These are phyloP conservation scores for Apiospora saccharicola DNA, from an alignment of 2,329 filamentous ascomycete species.

Conservation along the genomic window DNA sequence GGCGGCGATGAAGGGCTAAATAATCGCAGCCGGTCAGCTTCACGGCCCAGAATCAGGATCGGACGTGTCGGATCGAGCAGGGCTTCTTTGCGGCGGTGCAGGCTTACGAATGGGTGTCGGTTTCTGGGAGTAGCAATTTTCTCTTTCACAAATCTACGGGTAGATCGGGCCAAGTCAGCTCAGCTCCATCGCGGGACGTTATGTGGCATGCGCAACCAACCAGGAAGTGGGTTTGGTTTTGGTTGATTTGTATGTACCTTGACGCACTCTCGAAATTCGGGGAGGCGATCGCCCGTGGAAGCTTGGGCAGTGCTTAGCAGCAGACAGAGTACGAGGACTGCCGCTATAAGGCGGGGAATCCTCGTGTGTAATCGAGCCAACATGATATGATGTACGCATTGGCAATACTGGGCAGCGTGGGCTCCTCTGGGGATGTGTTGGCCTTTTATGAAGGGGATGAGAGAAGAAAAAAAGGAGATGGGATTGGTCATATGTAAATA, in stretches of 20 bases:
- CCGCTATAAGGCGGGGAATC: conserved; percentile 25
- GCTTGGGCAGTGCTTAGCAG: conserved; percentile 62
- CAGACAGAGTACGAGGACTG: conserved; percentile 30
- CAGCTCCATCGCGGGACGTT: background rate
- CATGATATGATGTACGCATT: conserved; percentile 29
- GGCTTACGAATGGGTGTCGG: conserved; percentile 72
- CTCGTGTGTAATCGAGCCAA: conserved; percentile 24
- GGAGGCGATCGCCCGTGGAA: conserved; percentile 83
- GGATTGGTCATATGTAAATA: conserved; percentile 8
- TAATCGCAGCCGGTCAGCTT: conserved; percentile 28
- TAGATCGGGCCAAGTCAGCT: background rate
- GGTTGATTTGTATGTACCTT: conserved; percentile 61
- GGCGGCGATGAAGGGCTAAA: conserved; percentile 80
- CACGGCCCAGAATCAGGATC: conserved; percentile 27
- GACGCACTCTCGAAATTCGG: conserved; percentile 88
- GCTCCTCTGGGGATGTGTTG: conserved; percentile 3
- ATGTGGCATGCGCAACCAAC: background rate
- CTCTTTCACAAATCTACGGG: conserved; percentile 75
- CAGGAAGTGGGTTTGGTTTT: background rate
- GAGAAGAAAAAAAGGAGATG: background rate
- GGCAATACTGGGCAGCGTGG: background rate
- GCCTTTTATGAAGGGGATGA: background rate
- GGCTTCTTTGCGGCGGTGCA: conserved; percentile 27
- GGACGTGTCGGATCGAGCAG: conserved; percentile 29
- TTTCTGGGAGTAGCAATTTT: conserved; percentile 76